Evolutionary conservation across 768 basidiomycete genomes (phyloP).

Genomic region (Amanita thiersii): DNA sequence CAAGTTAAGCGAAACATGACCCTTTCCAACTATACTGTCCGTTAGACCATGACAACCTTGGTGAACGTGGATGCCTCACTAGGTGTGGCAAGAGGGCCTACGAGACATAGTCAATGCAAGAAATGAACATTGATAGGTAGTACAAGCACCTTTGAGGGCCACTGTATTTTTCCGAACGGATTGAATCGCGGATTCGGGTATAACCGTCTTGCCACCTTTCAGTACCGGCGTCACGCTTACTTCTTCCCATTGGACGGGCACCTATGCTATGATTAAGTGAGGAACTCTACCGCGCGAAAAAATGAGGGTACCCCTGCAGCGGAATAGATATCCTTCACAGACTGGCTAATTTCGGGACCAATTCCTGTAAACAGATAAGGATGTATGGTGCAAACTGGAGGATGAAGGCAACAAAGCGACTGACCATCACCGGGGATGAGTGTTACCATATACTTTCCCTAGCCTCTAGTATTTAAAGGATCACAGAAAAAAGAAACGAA

Average conservation of each 20-base stretch:
- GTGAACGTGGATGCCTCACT: constrained; percentile 45
- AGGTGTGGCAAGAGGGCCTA: constrained; percentile 93
- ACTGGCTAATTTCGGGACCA: constrained; percentile 96
- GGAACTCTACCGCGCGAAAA: constrained; percentile 5
- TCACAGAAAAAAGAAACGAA: constrained; percentile 1
- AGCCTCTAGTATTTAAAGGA: constrained; percentile 3
- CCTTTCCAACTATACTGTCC: constrained; percentile 76
- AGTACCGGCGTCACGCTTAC: constrained; percentile 93
- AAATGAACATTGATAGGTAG: background rate
- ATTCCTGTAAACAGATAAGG: constrained; percentile 54
- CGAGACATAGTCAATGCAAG: constrained; percentile 6
- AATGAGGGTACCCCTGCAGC: constrained; percentile 60
- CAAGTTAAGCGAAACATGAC: constrained; percentile 96
- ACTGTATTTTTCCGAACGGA: constrained; percentile 97
- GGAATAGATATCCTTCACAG: constrained; percentile 88
- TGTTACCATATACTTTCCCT: constrained; percentile 97
- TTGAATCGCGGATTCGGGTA: constrained; percentile 84
- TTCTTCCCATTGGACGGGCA: constrained; percentile 99
- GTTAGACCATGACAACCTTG: constrained; percentile 1
- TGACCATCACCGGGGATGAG: constrained; percentile 94
- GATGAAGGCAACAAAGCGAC: constrained; percentile 16
- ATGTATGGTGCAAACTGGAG: background rate
- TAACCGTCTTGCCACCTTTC: constrained; percentile 93
- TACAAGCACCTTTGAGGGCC: constrained; percentile 78
- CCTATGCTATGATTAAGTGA: constrained; percentile 36